Conservation (phyloP, 495 filamentous ascomycete genomes). For the Lineolata rhizophorae region DNA sequence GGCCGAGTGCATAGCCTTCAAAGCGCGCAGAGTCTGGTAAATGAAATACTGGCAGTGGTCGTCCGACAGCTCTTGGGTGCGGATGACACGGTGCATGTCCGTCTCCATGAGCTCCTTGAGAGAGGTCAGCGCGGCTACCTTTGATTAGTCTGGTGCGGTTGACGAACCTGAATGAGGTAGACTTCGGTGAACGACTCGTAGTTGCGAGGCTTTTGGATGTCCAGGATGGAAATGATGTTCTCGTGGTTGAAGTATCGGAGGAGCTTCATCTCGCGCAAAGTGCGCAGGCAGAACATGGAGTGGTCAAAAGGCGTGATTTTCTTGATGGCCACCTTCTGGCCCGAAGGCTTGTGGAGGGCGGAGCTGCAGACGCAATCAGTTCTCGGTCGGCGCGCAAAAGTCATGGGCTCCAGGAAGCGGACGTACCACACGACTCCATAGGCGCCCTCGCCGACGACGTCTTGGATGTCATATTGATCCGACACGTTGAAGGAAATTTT, state of each 20-base stretch:
- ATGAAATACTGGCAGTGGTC: conserved; percentile 37
- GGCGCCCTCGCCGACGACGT: conserved; percentile 96
- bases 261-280: conserved; percentile 97
- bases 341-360: conserved; percentile 92
- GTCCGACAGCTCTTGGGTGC: conserved; percentile 68
- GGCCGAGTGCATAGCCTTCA: conserved; percentile 97
- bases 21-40: conserved; percentile 38
- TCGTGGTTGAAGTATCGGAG: conserved; percentile 99
- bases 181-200: conserved; percentile 96
- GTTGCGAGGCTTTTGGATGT: conserved; percentile 93
- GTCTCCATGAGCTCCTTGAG: conserved; percentile 95
- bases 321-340: conserved; percentile 98
- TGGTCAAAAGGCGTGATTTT: conserved; percentile 99
- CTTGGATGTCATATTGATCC: conserved; percentile 98
- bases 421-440: conserved; percentile 97
- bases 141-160: not conserved
- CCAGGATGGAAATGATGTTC: conserved; percentile 98
- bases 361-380: conserved; percentile 37
- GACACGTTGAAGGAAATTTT: conserved; percentile 99
- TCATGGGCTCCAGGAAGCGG: conserved; percentile 1
- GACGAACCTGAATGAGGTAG: conserved; percentile 82
- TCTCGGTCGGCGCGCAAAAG: conserved; percentile 1
- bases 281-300: conserved; percentile 96
- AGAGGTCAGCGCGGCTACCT: not conserved
- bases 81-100: conserved; percentile 98